phyloP scores from a whole-genome alignment of 139 green algal species.

The Micractinium sp. region DNA sequence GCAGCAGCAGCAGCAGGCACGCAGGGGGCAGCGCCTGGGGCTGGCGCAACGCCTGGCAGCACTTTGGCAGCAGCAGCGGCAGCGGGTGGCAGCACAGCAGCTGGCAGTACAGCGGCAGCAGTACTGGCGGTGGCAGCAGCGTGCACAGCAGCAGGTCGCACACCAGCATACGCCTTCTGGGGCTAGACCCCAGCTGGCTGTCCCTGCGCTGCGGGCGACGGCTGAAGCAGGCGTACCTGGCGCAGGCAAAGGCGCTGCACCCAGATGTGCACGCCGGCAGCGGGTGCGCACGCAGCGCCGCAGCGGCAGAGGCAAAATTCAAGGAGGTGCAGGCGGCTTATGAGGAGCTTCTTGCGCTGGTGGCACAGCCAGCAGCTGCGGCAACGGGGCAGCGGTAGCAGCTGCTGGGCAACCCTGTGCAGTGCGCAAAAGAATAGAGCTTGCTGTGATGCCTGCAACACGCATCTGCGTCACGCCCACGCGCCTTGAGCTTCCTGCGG shows the following conservation, averaged over 20 bases:
- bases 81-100: not conserved
- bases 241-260: slow-evolving; percentile 15
- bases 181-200: slow-evolving; percentile 14
- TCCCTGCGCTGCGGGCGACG: not conserved
- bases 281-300: not conserved
- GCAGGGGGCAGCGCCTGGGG: not conserved
- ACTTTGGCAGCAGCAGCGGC: not conserved
- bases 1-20: not conserved
- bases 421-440: no score
- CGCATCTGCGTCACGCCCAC: no score
- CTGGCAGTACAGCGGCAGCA: slow-evolving; percentile 6
- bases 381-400: not conserved
- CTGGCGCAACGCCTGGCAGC: not conserved
- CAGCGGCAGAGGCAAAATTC: slow-evolving; percentile 26
- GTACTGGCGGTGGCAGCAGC: no score
- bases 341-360: slow-evolving; percentile 8
- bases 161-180: not conserved
- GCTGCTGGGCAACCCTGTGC: not conserved
- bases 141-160: not conserved
- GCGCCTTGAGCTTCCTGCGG: no score
- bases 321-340: slow-evolving; percentile 34
- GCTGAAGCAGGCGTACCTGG: slow-evolving; percentile 17
- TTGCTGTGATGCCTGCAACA: no score
- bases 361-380: not conserved
- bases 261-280: slow-evolving; percentile 24